Base-by-base conservation (phyloP, 371 early-diverging fungal genomes). In the Scutellospora calospora region DNA sequence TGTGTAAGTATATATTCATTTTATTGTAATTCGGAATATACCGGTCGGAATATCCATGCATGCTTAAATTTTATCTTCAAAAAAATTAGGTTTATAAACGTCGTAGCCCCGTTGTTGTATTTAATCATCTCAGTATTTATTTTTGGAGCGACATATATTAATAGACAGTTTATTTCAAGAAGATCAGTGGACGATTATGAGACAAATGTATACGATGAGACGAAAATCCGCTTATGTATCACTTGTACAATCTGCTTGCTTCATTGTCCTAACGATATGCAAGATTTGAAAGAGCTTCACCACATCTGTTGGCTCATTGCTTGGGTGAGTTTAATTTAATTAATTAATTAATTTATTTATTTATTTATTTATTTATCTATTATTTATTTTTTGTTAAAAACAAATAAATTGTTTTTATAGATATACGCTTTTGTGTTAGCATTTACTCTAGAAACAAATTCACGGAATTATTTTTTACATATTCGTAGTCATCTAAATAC, bases 401-500 rank as follows among this genome's bases (percentile, higher is more conserved):
- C 16, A 29, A 68, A 35, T 68, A 22, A 14, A 45, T 35, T 29
- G 12, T 73, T 73, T 16, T 63, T 20, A 31, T 20, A 73, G 73
- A 20, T 18, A n/a, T 73, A 73, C 22, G 73, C 73, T 31, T 3
- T 33, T 0, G 11, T 54, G 0, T 29, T 73, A 29, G 54, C 73
- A 16, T 73, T 52, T 14, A 52, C 11, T 45, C 11, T 73, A 5
- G 52, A 73, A 11, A 6, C 49, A 22, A 51, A 0, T 22, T 51
- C 72, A 12, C 72, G 16, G 35, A 6, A 72, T 3, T 22, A 54
- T 54, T 8, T 14, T 27, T 73, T 52, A 20, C 20, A 73, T 27
- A 29, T 73, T 25, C 73, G 73, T 18, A 31, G 31, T 18, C 73
- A 73, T 33, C 18, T 73, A 2, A 33, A 73, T 33, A 54, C 31